phyloP scores from a whole-genome alignment of 2,329 filamentous ascomycete species.

The Botrytis tulipae region DNA sequence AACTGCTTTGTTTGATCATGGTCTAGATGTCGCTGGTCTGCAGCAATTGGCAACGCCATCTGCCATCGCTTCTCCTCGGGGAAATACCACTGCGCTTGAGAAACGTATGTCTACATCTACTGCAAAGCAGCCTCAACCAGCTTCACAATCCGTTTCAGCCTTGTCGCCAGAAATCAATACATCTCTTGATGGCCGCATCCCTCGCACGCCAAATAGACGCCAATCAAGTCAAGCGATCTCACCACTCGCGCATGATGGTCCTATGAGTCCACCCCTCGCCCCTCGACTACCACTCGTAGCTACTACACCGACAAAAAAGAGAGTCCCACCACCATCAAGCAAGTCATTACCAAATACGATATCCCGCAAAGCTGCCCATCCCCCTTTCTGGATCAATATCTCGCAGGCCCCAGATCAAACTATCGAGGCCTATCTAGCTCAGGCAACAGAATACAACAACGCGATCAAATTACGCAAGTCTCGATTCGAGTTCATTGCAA shows the following conservation, averaged over 20 bases:
- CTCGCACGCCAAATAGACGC: not conserved
- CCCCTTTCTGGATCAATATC: not conserved
- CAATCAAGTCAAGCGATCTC: not conserved
- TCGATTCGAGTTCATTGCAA: slow-evolving; percentile 9
- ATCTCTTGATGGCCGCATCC: not conserved
- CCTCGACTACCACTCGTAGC: not conserved
- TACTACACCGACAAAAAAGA: not conserved
- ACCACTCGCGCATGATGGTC: not conserved
- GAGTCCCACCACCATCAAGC: not conserved
- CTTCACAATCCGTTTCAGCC: no score
- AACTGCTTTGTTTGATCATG: not conserved
- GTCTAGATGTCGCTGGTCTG: not conserved
- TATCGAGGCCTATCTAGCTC: not conserved
- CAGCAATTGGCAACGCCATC: not conserved
- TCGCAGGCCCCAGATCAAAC: slow-evolving; percentile 6
- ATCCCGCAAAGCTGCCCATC: not conserved
- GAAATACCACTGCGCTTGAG: not conserved
- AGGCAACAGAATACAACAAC: not conserved
- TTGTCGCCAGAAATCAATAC: not conserved
- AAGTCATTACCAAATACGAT: not conserved
- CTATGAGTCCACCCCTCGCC: not conserved
- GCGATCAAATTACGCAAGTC: not conserved
- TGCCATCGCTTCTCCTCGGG: not conserved
- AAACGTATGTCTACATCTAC: not conserved
- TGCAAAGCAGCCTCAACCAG: not conserved